Conservation (phyloP, 768 basidiomycete genomes). For the Tricholoma hemisulphureum region DNA sequence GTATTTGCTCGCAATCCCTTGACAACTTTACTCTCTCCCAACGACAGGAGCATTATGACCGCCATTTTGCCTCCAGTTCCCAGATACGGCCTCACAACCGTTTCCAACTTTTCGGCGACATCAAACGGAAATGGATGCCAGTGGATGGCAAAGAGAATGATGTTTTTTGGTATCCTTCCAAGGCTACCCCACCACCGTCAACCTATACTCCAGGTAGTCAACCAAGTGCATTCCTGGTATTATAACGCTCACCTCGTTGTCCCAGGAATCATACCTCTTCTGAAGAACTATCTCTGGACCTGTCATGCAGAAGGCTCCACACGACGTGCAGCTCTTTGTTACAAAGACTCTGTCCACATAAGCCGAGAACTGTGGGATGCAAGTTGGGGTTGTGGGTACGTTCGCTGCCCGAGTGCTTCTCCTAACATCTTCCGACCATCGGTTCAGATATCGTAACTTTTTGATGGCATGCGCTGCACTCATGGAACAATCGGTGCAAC, state of each 20-base stretch:
- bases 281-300: slow-evolving; percentile 54
- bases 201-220: slow-evolving; percentile 64
- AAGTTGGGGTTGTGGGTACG: slow-evolving; percentile 72
- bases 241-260: neutral
- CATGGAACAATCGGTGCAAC: slow-evolving; percentile 63
- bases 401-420: neutral
- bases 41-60: slow-evolving; percentile 56
- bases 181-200: slow-evolving; percentile 37
- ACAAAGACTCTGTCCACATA: slow-evolving; percentile 60
- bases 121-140: neutral
- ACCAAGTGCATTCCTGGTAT: neutral
- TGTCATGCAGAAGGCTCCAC: slow-evolving; percentile 51
- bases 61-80: slow-evolving; percentile 36
- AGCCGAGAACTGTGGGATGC: slow-evolving; percentile 57
- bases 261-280: slow-evolving; percentile 62
- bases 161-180: slow-evolving; percentile 63
- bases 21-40: slow-evolving; percentile 31
- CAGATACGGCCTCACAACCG: neutral
- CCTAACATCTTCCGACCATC: neutral
- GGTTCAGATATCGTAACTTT: slow-evolving; percentile 74
- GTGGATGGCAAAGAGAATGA: slow-evolving; percentile 34
- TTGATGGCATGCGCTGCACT: slow-evolving; percentile 74
- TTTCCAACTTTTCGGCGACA: neutral
- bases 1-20: slow-evolving; percentile 49
- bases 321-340: slow-evolving; percentile 61